Conservation (phyloP, 768 basidiomycete genomes). For the Rhodotorula taiwanensis region DNA sequence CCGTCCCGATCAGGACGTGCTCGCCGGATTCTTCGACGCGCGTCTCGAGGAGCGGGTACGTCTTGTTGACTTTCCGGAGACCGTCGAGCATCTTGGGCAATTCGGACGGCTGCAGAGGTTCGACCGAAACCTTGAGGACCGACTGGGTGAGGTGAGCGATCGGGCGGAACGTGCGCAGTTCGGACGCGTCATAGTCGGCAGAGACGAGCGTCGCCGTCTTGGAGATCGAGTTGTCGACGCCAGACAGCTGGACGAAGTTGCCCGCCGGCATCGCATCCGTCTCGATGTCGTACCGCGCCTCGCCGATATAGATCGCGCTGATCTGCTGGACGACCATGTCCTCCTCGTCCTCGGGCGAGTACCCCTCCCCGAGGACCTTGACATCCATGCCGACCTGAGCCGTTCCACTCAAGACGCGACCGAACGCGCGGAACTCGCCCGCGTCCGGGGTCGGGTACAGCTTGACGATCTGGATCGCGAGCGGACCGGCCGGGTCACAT, state of each 20-base stretch:
- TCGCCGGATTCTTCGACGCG: slow-evolving; percentile 99
- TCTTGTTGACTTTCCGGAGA: slow-evolving; percentile 92
- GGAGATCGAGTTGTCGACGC: slow-evolving; percentile 86
- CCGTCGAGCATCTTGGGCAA: slow-evolving; percentile 98
- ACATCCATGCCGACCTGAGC: slow-evolving; percentile 71
- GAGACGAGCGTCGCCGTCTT: slow-evolving; percentile 84
- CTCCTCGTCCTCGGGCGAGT: slow-evolving; percentile 98
- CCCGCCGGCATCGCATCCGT: slow-evolving; percentile 82
- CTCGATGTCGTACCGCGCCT: slow-evolving; percentile 86
- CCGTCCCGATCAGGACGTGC: slow-evolving; percentile 92
- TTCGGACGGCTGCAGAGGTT: slow-evolving; percentile 95
- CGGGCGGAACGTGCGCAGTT: slow-evolving; percentile 89
- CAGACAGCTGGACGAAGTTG: slow-evolving; percentile 84
- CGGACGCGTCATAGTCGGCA: slow-evolving; percentile 61
- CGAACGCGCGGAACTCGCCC: slow-evolving; percentile 91
- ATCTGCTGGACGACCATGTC: slow-evolving; percentile 82
- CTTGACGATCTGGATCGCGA: slow-evolving; percentile 89
- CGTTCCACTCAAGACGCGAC: slow-evolving; percentile 87
- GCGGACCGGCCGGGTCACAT: slow-evolving; percentile 74
- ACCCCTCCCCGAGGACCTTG: slow-evolving; percentile 96
- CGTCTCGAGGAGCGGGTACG: slow-evolving; percentile 85
- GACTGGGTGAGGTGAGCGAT: slow-evolving; percentile 96
- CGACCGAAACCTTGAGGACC: slow-evolving; percentile 94
- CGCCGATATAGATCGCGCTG: slow-evolving; percentile 82
- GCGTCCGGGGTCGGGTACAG: slow-evolving; percentile 95